phyloP scores from a whole-genome alignment of 1,284 basidiomycete genomes.

The Papiliotrema laurentii region DNA sequence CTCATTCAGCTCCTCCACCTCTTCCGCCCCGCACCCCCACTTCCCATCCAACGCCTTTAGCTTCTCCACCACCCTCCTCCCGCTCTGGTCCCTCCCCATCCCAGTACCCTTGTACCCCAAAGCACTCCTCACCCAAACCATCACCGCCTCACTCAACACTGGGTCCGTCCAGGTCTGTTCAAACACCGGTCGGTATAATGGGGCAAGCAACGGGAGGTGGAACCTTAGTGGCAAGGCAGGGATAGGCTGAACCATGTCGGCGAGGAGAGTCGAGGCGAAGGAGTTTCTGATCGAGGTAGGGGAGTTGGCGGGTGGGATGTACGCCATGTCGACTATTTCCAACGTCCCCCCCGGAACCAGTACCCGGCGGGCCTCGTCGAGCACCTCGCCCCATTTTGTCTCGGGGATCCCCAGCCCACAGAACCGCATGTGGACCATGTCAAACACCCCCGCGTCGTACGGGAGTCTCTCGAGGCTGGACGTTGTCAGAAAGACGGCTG shows the following conservation, averaged over 20 bases:
- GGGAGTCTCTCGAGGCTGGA: slow-evolving; percentile 39
- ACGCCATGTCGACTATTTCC: slow-evolving; percentile 45
- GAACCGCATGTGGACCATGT: slow-evolving; percentile 46
- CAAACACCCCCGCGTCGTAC: slow-evolving; percentile 44
- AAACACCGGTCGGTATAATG: slow-evolving; percentile 12
- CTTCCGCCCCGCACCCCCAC: slow-evolving; percentile 9
- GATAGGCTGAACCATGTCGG: slow-evolving; percentile 33
- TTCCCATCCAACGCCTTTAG: slow-evolving; percentile 5
- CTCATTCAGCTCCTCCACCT: not conserved
- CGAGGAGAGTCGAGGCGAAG: slow-evolving; percentile 32
- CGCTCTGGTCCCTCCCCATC: slow-evolving; percentile 5
- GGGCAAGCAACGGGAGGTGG: slow-evolving; percentile 20
- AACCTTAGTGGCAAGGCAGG: slow-evolving; percentile 33
- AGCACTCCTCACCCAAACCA: slow-evolving; percentile 30
- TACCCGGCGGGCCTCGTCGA: slow-evolving; percentile 44
- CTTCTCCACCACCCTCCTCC: slow-evolving; percentile 11
- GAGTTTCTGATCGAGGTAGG: slow-evolving; percentile 24
- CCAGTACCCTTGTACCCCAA: slow-evolving; percentile 32
- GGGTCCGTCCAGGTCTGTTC: slow-evolving; percentile 9
- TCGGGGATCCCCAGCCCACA: slow-evolving; percentile 45
- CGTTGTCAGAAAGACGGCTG: not conserved
- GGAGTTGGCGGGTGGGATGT: slow-evolving; percentile 19
- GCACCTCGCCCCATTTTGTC: slow-evolving; percentile 33
- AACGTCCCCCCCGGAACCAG: slow-evolving; percentile 43
- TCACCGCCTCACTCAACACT: slow-evolving; percentile 26